A percentile compares a stretch with the other conserved stretches of the same genome.
Evolutionary conservation across 441 rosid species (phyloP).

Genomic region (California macrophylla): DNA sequence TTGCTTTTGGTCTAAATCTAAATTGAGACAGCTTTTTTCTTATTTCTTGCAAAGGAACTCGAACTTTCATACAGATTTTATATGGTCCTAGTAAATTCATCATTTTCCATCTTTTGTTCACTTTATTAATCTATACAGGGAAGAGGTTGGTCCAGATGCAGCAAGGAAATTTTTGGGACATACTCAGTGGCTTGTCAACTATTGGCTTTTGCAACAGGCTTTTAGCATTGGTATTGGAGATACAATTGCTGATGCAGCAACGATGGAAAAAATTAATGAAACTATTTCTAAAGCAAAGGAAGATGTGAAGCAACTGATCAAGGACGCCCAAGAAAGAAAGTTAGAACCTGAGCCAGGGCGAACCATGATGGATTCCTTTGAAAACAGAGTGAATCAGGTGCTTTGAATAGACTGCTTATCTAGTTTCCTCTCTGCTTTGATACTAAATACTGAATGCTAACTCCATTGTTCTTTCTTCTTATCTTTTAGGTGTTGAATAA

Average conservation of each 20-base stretch:
- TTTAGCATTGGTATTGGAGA: slow-evolving; percentile 99
- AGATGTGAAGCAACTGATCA: slow-evolving; percentile 69
- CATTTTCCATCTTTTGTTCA: slow-evolving; percentile 8
- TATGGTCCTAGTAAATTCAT: neutral
- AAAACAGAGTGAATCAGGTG: slow-evolving; percentile 97
- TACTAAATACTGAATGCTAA: neutral
- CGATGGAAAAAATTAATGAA: slow-evolving; percentile 92
- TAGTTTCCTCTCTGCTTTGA: slow-evolving; percentile 1
- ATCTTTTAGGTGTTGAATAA: slow-evolving; percentile 64
- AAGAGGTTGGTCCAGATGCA: slow-evolving; percentile 99
- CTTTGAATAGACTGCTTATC: slow-evolving; percentile 3
- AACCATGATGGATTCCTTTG: slow-evolving; percentile 94
- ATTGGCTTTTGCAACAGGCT: slow-evolving; percentile 94
- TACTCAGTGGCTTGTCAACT: slow-evolving; percentile 98
- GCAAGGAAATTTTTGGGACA: slow-evolving; percentile 98
- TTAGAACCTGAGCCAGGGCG: slow-evolving; percentile 96
- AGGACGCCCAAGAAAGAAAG: slow-evolving; percentile 56
- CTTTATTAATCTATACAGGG: slow-evolving; percentile 42
- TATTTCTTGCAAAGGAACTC: neutral
- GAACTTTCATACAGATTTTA: neutral
- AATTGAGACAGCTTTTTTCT: neutral
- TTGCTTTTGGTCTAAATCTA: neutral
- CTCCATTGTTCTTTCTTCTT: neutral
- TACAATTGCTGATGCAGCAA: slow-evolving; percentile 92
- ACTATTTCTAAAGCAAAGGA: slow-evolving; percentile 78